Base-by-base conservation (phyloP, 768 basidiomycete genomes). In the Phylloporus arenicola region DNA sequence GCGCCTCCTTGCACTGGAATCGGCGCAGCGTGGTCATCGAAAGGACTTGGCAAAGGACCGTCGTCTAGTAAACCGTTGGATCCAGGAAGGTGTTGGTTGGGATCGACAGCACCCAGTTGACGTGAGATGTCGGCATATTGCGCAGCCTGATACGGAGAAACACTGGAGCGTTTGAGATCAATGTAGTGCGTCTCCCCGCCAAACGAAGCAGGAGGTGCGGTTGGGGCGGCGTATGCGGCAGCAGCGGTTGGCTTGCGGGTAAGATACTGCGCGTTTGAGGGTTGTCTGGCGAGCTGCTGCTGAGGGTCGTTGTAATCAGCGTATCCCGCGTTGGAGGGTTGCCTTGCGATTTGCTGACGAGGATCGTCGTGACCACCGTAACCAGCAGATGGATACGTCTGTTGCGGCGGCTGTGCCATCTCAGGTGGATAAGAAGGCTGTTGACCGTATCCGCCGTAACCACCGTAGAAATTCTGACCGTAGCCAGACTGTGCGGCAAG, bases 111-210 rank as follows among this genome's bases (percentile, higher is more conserved):
- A 6, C 80, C 75, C 35, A 89, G 64, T 17, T 71, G 77, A 57
- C 76, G 72, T 6, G 83, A 79, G 48, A 88, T 87, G 58, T 84
- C 86, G 17, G 74, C 78, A 58, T 88, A 88, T 63, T 89, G 88
- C 0, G 74, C 76, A 35, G 83, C 86, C 60, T 89, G 87, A 75
- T 76, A 86, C 0, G 86, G 86, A 3, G 85, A 81, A 3, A 87
- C 78, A 57, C 85, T 86, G 16, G 82, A 81, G 39, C 87, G 75
- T 60, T 68, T 71, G 37, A 89, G 71, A 57, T 88, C 82, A 33
- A 81, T 73, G 49, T 88, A 87, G 52, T 82, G 77, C 11, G 70
- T 59, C 12, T 58, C 47, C 16, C 51, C 48, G 4, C 67, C 62
- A 17, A 68, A 1, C 13, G 58, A 19, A 20, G 14, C 59, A 13